Base-by-base conservation (phyloP, 148 eudicot species). In the Vaccinium myrtillus region DNA sequence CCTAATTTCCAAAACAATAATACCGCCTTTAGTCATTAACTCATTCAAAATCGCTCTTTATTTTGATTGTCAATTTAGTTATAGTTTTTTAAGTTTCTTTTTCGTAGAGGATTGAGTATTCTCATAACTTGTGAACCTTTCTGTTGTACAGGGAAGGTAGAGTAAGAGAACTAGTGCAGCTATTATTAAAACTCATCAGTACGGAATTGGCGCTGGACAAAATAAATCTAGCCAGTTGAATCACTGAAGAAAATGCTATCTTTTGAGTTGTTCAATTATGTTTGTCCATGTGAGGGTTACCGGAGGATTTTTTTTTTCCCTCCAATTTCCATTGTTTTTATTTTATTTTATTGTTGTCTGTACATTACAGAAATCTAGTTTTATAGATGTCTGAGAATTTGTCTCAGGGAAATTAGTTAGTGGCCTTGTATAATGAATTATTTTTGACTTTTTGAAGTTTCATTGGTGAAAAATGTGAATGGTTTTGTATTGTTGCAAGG, bases 91-190 rank as follows among this genome's bases (percentile, higher is more conserved):
- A 1, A 12, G 13, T 27, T 69, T 48, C 6, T 67, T 9, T 81
- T 65, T 48, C 3, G 54, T 48, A 18, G 32, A 23, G 49, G 56
- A 65, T 6, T 25, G 48, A 25, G 65, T 51, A 82, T 49, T 30
- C 74, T 46, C 51, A 69, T 30, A 25, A 51, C 27, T 59, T 82
- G 70, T 74, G 65, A 16, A 39, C 23, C 70, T 86, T 82, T 61
- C 58, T 13, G 8, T 30, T 89, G 59, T 75, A 77, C 98, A 97
- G 99, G 94, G 95, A 97, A 87, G 80, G 89, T 14, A 89, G 86
- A 86, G 92, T 97, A 75, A 94, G 99, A 88, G 98, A 97, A 84
- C 90, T 95, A 85, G 95, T 93, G 80, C 98, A 89, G 83, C 90
- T 90, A 51, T 84, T 95, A 83, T 93, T 95, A 82, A 90, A 91